A percentile compares a stretch with the other conserved stretches of the same genome.
Evolutionary conservation across 2,329 filamentous ascomycete genomes (phyloP).

Genomic region (Cercospora berteroae): DNA sequence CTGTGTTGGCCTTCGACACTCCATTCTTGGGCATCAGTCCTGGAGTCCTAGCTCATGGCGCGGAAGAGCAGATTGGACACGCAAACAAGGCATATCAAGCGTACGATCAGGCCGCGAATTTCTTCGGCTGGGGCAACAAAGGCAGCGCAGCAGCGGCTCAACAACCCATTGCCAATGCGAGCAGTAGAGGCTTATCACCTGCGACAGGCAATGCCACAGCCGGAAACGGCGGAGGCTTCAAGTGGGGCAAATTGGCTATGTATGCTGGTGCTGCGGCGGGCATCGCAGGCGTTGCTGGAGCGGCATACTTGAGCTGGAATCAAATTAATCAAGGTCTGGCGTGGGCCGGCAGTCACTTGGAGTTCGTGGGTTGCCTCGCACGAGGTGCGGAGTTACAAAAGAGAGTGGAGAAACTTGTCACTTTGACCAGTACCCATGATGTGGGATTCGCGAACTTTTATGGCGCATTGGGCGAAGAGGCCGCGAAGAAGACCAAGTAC

Average conservation of each 20-base stretch:
- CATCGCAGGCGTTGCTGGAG: slow-evolving; percentile 77
- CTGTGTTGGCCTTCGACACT: slow-evolving; percentile 60
- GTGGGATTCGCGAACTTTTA: slow-evolving; percentile 86
- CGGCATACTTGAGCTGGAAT: slow-evolving; percentile 81
- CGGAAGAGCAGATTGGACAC: slow-evolving; percentile 80
- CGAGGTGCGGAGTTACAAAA: slow-evolving; percentile 77
- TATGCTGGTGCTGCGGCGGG: slow-evolving; percentile 78
- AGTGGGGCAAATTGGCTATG: slow-evolving; percentile 66
- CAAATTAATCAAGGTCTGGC: slow-evolving; percentile 71
- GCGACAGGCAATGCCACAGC: slow-evolving; percentile 16
- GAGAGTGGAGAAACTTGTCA: slow-evolving; percentile 67
- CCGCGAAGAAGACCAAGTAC: slow-evolving; percentile 49
- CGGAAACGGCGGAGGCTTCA: slow-evolving; percentile 33
- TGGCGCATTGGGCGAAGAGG: slow-evolving; percentile 71
- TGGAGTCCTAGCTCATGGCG: slow-evolving; percentile 78
- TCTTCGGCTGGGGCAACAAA: slow-evolving; percentile 49
- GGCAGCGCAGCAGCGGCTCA: slow-evolving; percentile 17
- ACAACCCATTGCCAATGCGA: slow-evolving; percentile 28
- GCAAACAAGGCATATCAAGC: slow-evolving; percentile 67
- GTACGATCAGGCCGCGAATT: slow-evolving; percentile 60
- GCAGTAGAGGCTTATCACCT: slow-evolving; percentile 35
- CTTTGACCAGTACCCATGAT: slow-evolving; percentile 61
- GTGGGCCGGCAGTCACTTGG: slow-evolving; percentile 87
- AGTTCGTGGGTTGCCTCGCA: slow-evolving; percentile 87
- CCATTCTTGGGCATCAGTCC: slow-evolving; percentile 82